Percentiles rank a stretch among this genome's conserved stretches.
phyloP scores from a whole-genome alignment of 2,329 filamentous ascomycete genomes.

The Beauveria australis region DNA sequence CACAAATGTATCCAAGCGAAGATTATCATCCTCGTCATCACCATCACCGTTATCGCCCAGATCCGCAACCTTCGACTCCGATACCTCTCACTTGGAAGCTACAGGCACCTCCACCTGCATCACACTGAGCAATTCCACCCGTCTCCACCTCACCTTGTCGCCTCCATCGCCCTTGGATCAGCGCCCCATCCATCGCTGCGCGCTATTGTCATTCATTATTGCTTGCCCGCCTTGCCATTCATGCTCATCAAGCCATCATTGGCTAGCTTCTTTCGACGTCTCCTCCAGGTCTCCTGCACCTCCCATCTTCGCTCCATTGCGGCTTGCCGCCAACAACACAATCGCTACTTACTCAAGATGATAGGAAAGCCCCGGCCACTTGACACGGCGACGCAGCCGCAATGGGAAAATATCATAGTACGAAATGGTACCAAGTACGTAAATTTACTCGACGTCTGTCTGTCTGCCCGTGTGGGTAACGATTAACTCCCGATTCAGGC shows the following conservation, averaged over 20 bases:
- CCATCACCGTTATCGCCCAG: no score
- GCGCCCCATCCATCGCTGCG: slow-evolving; percentile 1
- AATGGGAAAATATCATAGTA: no score
- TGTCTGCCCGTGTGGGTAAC: no score
- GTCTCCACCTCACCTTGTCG: not conserved
- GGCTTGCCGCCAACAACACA: not conserved
- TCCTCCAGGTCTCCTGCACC: not conserved
- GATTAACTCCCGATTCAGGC: not conserved
- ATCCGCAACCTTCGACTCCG: no score
- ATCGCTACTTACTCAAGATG: no score
- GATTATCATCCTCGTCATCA: not conserved
- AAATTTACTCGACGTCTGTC: no score
- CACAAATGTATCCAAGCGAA: no score
- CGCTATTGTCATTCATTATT: not conserved
- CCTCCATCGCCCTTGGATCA: not conserved
- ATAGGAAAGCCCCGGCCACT: no score
- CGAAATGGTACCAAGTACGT: no score
- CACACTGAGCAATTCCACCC: no score
- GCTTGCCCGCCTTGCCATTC: not conserved
- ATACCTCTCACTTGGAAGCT: not conserved
- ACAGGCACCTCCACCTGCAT: not conserved
- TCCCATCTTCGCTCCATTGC: not conserved
- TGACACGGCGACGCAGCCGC: no score
- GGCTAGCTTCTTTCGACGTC: not conserved
- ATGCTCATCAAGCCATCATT: not conserved